A percentile compares a stretch with the other conserved stretches of the same genome.
phyloP scores from a whole-genome alignment of 164 flowering plant genomes.

The Echeveria elegans region DNA sequence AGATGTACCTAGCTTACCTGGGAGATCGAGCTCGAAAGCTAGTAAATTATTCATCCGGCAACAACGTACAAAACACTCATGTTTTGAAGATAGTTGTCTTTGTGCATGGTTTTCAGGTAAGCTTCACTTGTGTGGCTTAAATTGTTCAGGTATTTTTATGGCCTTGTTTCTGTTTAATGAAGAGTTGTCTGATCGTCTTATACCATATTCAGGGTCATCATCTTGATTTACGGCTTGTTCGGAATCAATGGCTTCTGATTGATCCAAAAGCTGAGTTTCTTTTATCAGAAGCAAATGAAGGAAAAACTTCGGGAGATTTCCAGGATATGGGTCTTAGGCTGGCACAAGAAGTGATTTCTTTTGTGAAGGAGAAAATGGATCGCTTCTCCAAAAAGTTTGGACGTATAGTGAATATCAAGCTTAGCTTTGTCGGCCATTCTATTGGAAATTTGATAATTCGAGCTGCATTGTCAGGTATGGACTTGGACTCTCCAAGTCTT shows the following conservation, averaged over 20 bases:
- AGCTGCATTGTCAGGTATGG: slow-evolving; percentile 76
- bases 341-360: slow-evolving; percentile 82
- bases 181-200: neutral
- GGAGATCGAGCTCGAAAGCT: slow-evolving; percentile 21
- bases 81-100: slow-evolving; percentile 69
- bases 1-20: slow-evolving; percentile 21
- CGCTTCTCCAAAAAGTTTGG: slow-evolving; percentile 60
- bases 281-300: slow-evolving; percentile 92
- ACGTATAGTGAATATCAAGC: slow-evolving; percentile 48
- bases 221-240: slow-evolving; percentile 91
- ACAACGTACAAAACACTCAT: slow-evolving; percentile 35
- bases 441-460: slow-evolving; percentile 88
- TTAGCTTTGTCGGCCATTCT: slow-evolving; percentile 98
- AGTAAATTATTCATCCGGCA: neutral
- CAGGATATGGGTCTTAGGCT: slow-evolving; percentile 88
- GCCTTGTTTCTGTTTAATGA: neutral
- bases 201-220: slow-evolving; percentile 72
- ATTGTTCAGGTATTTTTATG: neutral
- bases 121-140: slow-evolving; percentile 8
- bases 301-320: slow-evolving; percentile 82
- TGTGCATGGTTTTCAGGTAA: slow-evolving; percentile 98
- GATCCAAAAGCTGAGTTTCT: slow-evolving; percentile 88
- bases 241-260: slow-evolving; percentile 95
- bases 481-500: slow-evolving; percentile 5
- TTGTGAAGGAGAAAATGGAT: slow-evolving; percentile 80